A percentile compares a stretch with the other conserved stretches of the same genome.
Evolutionary conservation across 805 yeast genomes (phyloP).

Genomic region (Yamadazyma ubonensis): DNA sequence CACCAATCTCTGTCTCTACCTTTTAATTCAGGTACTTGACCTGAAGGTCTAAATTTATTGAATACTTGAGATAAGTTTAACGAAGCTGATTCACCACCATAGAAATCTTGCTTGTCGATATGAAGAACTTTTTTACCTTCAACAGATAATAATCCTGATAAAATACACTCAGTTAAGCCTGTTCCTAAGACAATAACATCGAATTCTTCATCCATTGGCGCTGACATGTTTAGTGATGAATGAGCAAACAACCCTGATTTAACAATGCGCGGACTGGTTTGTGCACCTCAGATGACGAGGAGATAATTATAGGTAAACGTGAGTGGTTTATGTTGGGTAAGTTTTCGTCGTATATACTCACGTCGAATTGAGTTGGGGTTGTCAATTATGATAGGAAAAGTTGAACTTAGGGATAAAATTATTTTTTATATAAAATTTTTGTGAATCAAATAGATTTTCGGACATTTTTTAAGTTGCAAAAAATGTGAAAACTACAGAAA

Average conservation of each 20-base stretch:
- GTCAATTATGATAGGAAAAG: too few relatives aligned
- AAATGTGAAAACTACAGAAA: too few relatives aligned
- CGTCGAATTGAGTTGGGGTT: too few relatives aligned
- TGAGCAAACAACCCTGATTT: conserved; percentile 2
- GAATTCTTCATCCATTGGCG: conserved; percentile 85
- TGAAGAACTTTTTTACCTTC: conserved; percentile 97
- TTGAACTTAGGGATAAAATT: too few relatives aligned
- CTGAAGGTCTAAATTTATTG: conserved; percentile 77
- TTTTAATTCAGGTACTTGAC: conserved; percentile 65
- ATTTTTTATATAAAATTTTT: too few relatives aligned
- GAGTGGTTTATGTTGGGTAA: too few relatives aligned
- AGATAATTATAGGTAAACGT: background rate
- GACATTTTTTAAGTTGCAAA: too few relatives aligned
- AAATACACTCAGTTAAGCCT: conserved; percentile 95
- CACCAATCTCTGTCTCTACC: conserved; percentile 98
- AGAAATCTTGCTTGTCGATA: conserved; percentile 93
- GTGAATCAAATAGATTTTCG: too few relatives aligned
- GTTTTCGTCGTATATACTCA: too few relatives aligned
- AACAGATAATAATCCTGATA: conserved; percentile 91
- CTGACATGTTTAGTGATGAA: background rate
- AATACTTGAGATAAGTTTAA: conserved; percentile 69
- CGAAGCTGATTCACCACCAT: conserved; percentile 92
- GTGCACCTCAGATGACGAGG: background rate
- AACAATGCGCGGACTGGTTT: conserved; percentile 2
- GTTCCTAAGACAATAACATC: conserved; percentile 94